Evolutionary conservation across 495 filamentous ascomycete species (phyloP), one percentile per base, ranked within the genome.

Genomic region (Xylaria sp.): DNA sequence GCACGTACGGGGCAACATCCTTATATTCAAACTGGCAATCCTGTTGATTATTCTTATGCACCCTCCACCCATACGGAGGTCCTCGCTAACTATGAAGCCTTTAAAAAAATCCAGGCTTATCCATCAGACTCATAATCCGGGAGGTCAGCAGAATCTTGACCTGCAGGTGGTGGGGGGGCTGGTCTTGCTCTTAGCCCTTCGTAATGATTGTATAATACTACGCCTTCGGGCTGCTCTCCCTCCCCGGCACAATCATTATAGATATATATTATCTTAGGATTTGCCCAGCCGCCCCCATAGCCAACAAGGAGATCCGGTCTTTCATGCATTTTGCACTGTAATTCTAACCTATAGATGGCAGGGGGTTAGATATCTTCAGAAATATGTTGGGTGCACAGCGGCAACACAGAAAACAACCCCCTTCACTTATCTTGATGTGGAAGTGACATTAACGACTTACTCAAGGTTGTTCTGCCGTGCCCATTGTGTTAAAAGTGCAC

Each of bases 171-270:
- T 4, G 17, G 31, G 7, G 48, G 46, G 4, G 21, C 12, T 15
- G 46, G 40, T 26, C 6, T 31, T 53, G 44, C 11, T 35, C 7
- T 21, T 4, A 71, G 0, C 21, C 69, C 69, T 24, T 65, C 69
- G 41, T 65, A 71, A 52, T 71, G 59, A n/a, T 65, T 71, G 11
- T n/a, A n/a, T n/a, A 55, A 43, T 11, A 5, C 17, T 11, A 12
- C 17, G 6, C 3, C 5, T 21, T 11, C n/a, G 2, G 1, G 5
- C n/a, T 1, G 29, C 12, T 5, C 57, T 17, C 0, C 7, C 58
- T 24, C 37, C 9, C 31, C 9, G 3, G 59, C 48, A 53, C 65
- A 48, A 29, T 71, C 37, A 11, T 71, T 71, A 24, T 46, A 48
- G 11, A 71, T 71, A 40, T 61, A 71, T 31, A 71, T 57, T 7